Percentiles rank a stretch among this genome's conserved stretches.
Evolutionary conservation across 2,329 filamentous ascomycete species (phyloP).

Genomic region (Triangularia setosa): DNA sequence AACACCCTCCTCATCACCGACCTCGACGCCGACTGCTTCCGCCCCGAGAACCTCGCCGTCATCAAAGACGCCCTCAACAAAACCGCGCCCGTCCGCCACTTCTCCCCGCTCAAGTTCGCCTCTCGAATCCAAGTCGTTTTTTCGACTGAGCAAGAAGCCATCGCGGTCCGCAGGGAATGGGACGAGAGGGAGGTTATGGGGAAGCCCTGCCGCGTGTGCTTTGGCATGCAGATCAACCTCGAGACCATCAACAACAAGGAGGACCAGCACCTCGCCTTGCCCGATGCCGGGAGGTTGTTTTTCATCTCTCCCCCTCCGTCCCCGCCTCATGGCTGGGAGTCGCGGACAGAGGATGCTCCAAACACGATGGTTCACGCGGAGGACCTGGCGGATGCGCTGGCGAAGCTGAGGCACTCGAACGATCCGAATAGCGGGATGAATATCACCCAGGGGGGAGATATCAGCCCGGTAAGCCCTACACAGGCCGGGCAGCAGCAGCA

Average conservation of each 20-base stretch:
- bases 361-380: constrained; percentile 68
- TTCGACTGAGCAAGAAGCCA: constrained; percentile 59
- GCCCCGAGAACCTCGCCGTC: constrained; percentile 66
- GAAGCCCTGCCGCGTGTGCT: constrained; percentile 65
- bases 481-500: constrained; percentile 34
- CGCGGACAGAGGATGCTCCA: constrained; percentile 63
- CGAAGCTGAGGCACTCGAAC: constrained; percentile 53
- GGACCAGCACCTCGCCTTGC: constrained; percentile 60
- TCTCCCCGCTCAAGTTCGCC: constrained; percentile 78
- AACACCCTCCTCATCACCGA: constrained; percentile 86
- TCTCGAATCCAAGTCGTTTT: constrained; percentile 78
- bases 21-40: constrained; percentile 71
- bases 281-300: constrained; percentile 67
- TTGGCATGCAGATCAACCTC: constrained; percentile 59
- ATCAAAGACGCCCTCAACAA: constrained; percentile 68
- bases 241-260: constrained; percentile 43
- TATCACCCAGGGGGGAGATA: constrained; percentile 4
- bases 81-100: constrained; percentile 70
- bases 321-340: constrained; percentile 66
- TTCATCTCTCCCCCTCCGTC: constrained; percentile 68
- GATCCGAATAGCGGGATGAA: constrained; percentile 19
- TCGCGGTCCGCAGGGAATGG: constrained; percentile 66
- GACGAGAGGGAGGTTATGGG: constrained; percentile 73
- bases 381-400: constrained; percentile 62
- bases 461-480: constrained; percentile 33